Base-by-base conservation (phyloP, 768 basidiomycete genomes). In the Postia placenta region DNA sequence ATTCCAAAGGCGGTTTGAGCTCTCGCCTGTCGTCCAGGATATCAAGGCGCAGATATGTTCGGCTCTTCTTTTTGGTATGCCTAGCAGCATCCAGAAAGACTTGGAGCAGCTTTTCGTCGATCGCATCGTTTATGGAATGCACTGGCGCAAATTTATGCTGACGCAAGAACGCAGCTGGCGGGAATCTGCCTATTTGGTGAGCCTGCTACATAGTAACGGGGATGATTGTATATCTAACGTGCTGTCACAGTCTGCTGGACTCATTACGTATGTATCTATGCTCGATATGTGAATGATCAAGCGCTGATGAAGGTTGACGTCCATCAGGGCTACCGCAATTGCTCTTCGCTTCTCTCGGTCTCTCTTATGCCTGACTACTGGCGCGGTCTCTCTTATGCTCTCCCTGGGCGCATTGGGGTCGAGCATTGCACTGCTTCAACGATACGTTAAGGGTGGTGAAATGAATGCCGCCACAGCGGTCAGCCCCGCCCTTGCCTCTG, bases 91-190 rank as follows among this genome's bases (percentile, higher is more conserved):
- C 9, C 19, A 43, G 11, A 42, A 45, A 17, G 50, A 55, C 14
- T 48, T 65, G 11, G 50, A 55, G 4, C 26, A 38, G 25, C 44
- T 64, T 2, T 61, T 54, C 42, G 51, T 57, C 17, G 62, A 65
- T 42, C 45, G 58, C 4, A 42, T 60, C 19, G 56, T 55, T 2
- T 62, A 59, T 40, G 49, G 42, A 5, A 54, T 55, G 27, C 57
- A 57, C 36, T 65, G 64, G 62, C 46, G 47, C n/a, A 47, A 48
- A 9, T 65, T 58, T 39, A 51, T 55, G 14, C 15, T n/a, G 7
- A 35, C 41, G 2, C 36, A 43, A 37, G 12, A 56, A 26, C 27
- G 48, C 2, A 53, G 55, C 1, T 65, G 64, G 62, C 39, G 50
- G 1, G 50, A 61, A 14, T 20, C 42, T 7, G 51, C 49, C 7